Evolutionary conservation across 495 filamentous ascomycete genomes (phyloP).

Genomic region (Penicillium simplicissimum): DNA sequence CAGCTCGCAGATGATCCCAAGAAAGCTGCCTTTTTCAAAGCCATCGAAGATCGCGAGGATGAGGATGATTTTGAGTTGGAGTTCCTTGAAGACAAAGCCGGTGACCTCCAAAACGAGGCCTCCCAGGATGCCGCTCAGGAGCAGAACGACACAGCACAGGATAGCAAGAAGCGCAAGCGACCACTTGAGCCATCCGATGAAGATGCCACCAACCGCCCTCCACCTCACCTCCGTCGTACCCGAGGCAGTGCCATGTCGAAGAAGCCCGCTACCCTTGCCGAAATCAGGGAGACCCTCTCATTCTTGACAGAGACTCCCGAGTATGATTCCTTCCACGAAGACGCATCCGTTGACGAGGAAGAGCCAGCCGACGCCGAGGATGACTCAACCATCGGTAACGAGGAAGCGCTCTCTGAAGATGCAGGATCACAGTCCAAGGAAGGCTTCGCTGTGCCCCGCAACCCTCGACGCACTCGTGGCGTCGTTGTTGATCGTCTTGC

Average conservation of each 20-base stretch:
- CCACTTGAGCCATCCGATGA: constrained; percentile 47
- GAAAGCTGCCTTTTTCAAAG: constrained; percentile 82
- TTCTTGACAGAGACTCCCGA: constrained; percentile 78
- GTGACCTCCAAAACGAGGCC: constrained; percentile 42
- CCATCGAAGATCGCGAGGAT: constrained; percentile 79
- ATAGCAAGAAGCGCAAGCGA: constrained; percentile 56
- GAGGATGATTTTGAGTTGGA: constrained; percentile 80
- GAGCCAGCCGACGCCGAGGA: constrained; percentile 36
- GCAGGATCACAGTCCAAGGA: constrained; percentile 31
- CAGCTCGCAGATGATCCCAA: constrained; percentile 90
- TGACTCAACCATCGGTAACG: constrained; percentile 36
- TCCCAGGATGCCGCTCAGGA: constrained; percentile 44
- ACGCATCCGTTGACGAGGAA: constrained; percentile 43
- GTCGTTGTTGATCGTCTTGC: constrained; percentile 79
- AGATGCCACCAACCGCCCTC: constrained; percentile 55
- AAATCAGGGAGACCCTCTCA: constrained; percentile 77
- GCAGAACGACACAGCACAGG: constrained; percentile 23
- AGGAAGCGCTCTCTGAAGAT: constrained; percentile 37
- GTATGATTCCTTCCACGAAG: constrained; percentile 52
- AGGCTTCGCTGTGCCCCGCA: constrained; percentile 37
- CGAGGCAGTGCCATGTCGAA: constrained; percentile 53
- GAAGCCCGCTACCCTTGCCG: constrained; percentile 67
- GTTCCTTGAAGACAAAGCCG: constrained; percentile 61
- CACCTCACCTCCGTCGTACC: constrained; percentile 66
- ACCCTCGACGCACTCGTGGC: constrained; percentile 52